Conservation (phyloP, 805 yeast genomes). For the Starmerella floris region DNA sequence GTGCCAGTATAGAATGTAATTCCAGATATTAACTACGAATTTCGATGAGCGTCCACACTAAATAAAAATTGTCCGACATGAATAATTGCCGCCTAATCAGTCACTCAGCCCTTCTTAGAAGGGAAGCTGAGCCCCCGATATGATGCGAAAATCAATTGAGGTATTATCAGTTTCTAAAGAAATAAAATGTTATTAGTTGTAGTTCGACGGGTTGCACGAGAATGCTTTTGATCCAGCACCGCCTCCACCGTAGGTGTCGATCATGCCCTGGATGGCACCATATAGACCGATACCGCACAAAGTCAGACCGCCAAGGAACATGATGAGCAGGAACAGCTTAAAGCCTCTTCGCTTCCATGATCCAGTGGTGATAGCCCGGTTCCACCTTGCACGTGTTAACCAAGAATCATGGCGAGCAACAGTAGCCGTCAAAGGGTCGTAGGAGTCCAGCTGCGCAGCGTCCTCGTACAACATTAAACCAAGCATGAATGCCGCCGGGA, state of each 20-base stretch:
- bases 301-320: slow-evolving; percentile 27
- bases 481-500: slow-evolving; percentile 28
- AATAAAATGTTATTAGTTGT: no score
- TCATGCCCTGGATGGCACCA: slow-evolving; percentile 20
- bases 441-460: slow-evolving; percentile 9
- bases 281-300: slow-evolving; percentile 26
- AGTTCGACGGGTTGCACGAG: slow-evolving; percentile 7
- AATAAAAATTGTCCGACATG: no score
- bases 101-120: no score
- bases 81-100: no score
- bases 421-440: slow-evolving; percentile 12
- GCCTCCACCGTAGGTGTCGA: slow-evolving; percentile 7
- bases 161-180: no score
- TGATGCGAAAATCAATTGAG: no score
- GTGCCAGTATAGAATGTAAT: no score
- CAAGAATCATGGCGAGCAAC: slow-evolving; percentile 22
- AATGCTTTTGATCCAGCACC: neutral
- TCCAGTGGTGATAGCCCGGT: slow-evolving; percentile 24
- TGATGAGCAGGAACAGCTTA: slow-evolving; percentile 15
- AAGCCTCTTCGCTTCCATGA: slow-evolving; percentile 19
- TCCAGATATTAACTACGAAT: no score
- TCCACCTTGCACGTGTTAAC: slow-evolving; percentile 29
- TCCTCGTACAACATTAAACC: slow-evolving; percentile 13
- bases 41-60: no score
- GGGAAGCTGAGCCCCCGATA: no score